These are phyloP conservation scores for Teunomyces gatunensis DNA, from an alignment of 805 yeast species.

Conservation along the genomic window DNA sequence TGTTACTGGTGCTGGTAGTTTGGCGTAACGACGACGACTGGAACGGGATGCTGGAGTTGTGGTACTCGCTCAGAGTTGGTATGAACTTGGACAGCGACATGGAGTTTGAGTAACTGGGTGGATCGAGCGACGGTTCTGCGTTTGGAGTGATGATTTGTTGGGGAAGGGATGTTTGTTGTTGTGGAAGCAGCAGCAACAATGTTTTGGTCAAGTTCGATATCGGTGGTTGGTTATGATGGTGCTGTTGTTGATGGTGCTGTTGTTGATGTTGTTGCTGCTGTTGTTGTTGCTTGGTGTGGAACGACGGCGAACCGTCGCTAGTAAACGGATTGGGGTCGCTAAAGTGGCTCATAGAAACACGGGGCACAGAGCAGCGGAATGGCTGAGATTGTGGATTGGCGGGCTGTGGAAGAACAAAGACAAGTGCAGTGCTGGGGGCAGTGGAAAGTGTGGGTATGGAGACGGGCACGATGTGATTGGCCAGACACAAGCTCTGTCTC, in stretches of 20 bases:
- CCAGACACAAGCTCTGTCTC: no score
- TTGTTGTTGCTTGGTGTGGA: not conserved
- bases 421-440: not conserved
- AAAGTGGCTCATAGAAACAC: conserved; percentile 2
- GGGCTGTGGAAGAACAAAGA: not conserved
- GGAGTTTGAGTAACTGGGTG: conserved; percentile 18
- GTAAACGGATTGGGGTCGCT: not conserved
- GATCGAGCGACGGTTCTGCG: conserved; percentile 2
- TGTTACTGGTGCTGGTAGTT: conserved; percentile 2
- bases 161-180: not conserved
- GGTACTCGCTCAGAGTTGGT: conserved; percentile 2
- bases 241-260: conserved; percentile 7
- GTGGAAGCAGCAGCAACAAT: conserved; percentile 14
- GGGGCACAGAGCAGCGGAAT: not conserved
- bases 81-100: conserved; percentile 6
- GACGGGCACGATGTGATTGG: no score
- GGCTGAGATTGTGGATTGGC: not conserved
- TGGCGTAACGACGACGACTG: conserved; percentile 6
- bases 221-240: conserved; percentile 7
- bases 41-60: conserved; percentile 8
- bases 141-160: not conserved
- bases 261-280: not conserved
- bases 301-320: not conserved
- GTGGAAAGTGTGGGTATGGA: not conserved
- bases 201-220: conserved; percentile 35